phyloP scores from a whole-genome alignment of 2,329 filamentous ascomycete genomes.

The Cercospora zeae-maydis region DNA sequence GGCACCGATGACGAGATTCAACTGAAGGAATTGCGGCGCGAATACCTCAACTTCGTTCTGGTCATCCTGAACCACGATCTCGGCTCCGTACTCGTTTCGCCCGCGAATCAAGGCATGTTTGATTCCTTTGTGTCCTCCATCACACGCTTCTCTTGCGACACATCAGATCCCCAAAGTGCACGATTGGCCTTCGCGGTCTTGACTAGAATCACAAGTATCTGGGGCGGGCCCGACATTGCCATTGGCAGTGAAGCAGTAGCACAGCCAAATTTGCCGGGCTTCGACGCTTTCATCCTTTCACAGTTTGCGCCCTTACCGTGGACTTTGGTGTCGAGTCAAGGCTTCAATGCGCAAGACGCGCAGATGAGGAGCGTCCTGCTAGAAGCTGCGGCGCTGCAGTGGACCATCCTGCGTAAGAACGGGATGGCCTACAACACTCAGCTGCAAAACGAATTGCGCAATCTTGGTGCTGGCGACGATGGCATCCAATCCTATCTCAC shows the following conservation, averaged over 20 bases:
- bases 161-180: constrained; percentile 62
- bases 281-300: constrained; percentile 85
- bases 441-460: constrained; percentile 61
- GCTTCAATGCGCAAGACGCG: constrained; percentile 81
- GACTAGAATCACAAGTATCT: constrained; percentile 75
- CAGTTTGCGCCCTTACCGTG: constrained; percentile 87
- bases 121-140: constrained; percentile 83
- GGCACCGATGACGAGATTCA: constrained; percentile 98
- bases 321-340: constrained; percentile 75
- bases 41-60: constrained; percentile 91
- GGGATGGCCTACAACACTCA: constrained; percentile 74
- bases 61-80: constrained; percentile 89
- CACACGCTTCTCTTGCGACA: constrained; percentile 75
- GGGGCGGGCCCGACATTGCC: constrained; percentile 77
- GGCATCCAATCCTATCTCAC: constrained; percentile 63
- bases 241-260: constrained; percentile 45
- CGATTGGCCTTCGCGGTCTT: constrained; percentile 80
- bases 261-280: constrained; percentile 67
- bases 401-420: constrained; percentile 85
- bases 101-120: constrained; percentile 85
- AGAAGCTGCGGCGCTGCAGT: constrained; percentile 83
- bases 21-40: constrained; percentile 80
- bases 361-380: constrained; percentile 83
- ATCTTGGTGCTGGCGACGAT: constrained; percentile 63
- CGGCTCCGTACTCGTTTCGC: constrained; percentile 81